Base-by-base conservation (phyloP, 108 stramenopile genomes). In the Skeletonema grethae region DNA sequence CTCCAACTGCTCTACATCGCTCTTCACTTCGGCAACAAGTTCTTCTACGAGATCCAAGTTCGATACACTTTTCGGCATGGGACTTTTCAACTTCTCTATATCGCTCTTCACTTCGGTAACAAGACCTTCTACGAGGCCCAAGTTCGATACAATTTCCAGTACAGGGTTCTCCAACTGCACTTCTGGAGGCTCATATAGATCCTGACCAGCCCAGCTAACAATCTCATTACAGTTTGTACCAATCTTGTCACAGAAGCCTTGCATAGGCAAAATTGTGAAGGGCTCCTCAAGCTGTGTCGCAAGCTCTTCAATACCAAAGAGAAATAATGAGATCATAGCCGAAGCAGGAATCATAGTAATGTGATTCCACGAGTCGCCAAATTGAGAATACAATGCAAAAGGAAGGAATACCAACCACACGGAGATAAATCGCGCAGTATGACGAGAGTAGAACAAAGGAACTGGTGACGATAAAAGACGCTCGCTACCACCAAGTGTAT, bases 251-350 rank as follows among this genome's bases (percentile, higher is more conserved):
- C 87, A 86, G 63, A 86, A 88, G 13, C 72, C 80, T 64, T 86
- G 87, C 85, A 88, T 85, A 58, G 90, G 90, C 1, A 90, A 60
- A 32, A 90, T 82, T 7, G 85, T 88, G 63, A 90, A 90, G 15
- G 90, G 90, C 39, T 90, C 90, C 75, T 90, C 90, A n/a, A 90
- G 41, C 65, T 90, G 89, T 12, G 85, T 86, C 7, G 72, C 86
- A 46, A 89, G 63, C 70, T 88, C 87, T 57, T 90, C 89, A 46
- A 90, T 90, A 70, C 89, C 89, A 60, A 90, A 87, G 15, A 90
- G 67, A 36, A 86, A 84, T 3, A 79, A 38, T 25, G 84, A 79
- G 32, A 87, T 60, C 22, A 86, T 29, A 10, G 75, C 74, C 2
- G 81, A 84, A 12, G 85, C 68, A 29, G 89, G 89, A 39, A 89